A percentile compares a stretch with the other conserved stretches of the same genome.
Conservation (phyloP, 495 filamentous ascomycete species). For the Xylaria scruposa region DNA sequence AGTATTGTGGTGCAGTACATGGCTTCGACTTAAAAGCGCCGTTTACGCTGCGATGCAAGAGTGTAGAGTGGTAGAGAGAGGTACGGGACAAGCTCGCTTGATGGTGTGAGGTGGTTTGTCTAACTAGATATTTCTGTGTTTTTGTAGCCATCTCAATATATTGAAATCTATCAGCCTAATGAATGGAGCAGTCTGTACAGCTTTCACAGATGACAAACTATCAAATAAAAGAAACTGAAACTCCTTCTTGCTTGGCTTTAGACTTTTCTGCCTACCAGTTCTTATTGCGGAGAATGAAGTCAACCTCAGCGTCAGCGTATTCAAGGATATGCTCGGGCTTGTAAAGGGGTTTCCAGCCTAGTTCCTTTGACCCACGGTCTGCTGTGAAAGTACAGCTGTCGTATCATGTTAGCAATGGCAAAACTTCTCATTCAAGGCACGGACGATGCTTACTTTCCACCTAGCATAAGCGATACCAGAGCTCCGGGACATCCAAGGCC, state of each 20-base stretch:
- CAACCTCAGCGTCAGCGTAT: constrained; percentile 48
- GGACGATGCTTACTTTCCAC: constrained; percentile 45
- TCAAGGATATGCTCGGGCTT: constrained; percentile 50
- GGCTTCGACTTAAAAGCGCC: not conserved
- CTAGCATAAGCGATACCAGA: constrained; percentile 46
- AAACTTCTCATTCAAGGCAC: not conserved
- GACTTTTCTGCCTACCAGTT: constrained; percentile 9
- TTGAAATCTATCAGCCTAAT: not conserved
- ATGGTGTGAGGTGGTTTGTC: not conserved
- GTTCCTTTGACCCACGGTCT: constrained; percentile 38
- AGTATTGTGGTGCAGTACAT: not conserved
- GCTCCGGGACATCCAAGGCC: constrained; percentile 42
- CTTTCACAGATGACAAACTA: not conserved
- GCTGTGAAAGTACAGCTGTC: constrained; percentile 49
- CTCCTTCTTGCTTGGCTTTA: not conserved
- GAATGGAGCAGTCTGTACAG: not conserved
- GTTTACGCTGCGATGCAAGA: not conserved
- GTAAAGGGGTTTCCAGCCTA: constrained; percentile 52
- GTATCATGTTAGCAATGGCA: not conserved
- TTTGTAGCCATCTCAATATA: constrained; percentile 8
- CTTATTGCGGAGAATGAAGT: constrained; percentile 41
- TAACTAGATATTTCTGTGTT: constrained; percentile 2
- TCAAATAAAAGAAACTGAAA: too few relatives aligned
- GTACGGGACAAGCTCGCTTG: not conserved
- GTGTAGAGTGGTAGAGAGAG: not conserved